These are phyloP conservation scores for Centrapalus pauciflorus DNA, from an alignment of 129 eudicot genomes.

Conservation along the genomic window DNA sequence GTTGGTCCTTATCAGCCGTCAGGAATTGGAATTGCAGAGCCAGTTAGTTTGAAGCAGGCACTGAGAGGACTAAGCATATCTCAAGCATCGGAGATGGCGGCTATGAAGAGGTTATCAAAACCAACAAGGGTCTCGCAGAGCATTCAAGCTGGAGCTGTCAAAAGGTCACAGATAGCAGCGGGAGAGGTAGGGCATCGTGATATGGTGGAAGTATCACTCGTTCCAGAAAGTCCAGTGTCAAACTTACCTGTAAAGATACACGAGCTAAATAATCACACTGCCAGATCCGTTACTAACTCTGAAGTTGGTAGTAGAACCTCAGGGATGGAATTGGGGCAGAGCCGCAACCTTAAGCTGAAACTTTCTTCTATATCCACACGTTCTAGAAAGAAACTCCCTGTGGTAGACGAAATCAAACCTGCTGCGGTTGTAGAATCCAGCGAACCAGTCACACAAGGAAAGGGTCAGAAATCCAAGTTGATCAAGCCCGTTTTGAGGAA, in stretches of 20 bases:
- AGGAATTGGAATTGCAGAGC: slow-evolving; percentile 63
- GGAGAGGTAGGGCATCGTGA: slow-evolving; percentile 35
- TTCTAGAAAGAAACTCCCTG: slow-evolving; percentile 38
- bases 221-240: slow-evolving; percentile 40
- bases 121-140: slow-evolving; percentile 29
- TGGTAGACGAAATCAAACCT: slow-evolving; percentile 38
- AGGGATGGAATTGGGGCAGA: slow-evolving; percentile 18
- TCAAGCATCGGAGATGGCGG: slow-evolving; percentile 95
- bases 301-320: slow-evolving; percentile 8
- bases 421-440: slow-evolving; percentile 14
- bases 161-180: slow-evolving; percentile 40
- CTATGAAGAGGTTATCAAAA: slow-evolving; percentile 56
- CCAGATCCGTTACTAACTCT: slow-evolving; percentile 12
- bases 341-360: slow-evolving; percentile 25
- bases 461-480: slow-evolving; percentile 6
- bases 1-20: slow-evolving; percentile 39
- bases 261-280: slow-evolving; percentile 8
- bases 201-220: slow-evolving; percentile 45
- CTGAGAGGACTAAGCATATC: slow-evolving; percentile 85
- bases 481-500: slow-evolving; percentile 28
- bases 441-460: slow-evolving; percentile 14
- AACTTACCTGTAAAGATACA: slow-evolving; percentile 20
- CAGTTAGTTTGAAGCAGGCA: slow-evolving; percentile 83
- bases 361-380: slow-evolving; percentile 36
- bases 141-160: slow-evolving; percentile 39